Evolutionary conservation across 345 rosid species (phyloP).

Genomic region (Gossypium anomalum): DNA sequence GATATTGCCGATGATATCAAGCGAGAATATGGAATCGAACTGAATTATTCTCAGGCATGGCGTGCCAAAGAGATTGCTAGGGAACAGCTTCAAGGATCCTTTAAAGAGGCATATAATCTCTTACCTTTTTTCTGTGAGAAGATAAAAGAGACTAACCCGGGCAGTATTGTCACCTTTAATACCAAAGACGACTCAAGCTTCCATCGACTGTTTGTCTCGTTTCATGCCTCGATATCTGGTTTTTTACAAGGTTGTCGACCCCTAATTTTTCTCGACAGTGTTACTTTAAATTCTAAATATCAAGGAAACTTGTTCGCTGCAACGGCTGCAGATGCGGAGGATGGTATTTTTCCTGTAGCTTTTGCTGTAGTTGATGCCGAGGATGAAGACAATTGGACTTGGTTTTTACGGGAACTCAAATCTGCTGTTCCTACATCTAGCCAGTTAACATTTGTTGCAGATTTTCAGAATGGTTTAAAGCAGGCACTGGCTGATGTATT

Average conservation of each 20-base stretch:
- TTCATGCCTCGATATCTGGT: slow-evolving; percentile 77
- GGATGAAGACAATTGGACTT: slow-evolving; percentile 80
- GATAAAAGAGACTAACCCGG: slow-evolving; percentile 92
- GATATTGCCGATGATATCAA: slow-evolving; percentile 85
- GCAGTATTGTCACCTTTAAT: slow-evolving; percentile 63
- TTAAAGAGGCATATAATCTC: slow-evolving; percentile 77
- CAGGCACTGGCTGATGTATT: slow-evolving; percentile 59
- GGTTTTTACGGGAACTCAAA: slow-evolving; percentile 78
- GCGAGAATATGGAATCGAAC: slow-evolving; percentile 82
- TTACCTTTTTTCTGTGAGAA: slow-evolving; percentile 79
- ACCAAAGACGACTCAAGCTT: slow-evolving; percentile 92
- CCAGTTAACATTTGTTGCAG: slow-evolving; percentile 76
- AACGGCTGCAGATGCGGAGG: slow-evolving; percentile 70
- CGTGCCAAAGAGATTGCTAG: slow-evolving; percentile 88
- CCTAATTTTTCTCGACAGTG: slow-evolving; percentile 73
- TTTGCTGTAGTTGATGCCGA: slow-evolving; percentile 80
- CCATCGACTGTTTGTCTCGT: slow-evolving; percentile 79
- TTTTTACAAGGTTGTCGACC: slow-evolving; percentile 88
- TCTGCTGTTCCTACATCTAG: slow-evolving; percentile 48
- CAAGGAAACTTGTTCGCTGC: slow-evolving; percentile 77
- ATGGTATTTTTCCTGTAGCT: slow-evolving; percentile 76
- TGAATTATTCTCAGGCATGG: slow-evolving; percentile 94
- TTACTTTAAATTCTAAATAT: slow-evolving; percentile 69
- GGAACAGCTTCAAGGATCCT: slow-evolving; percentile 95
- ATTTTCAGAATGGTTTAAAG: slow-evolving; percentile 68